These are phyloP conservation scores for Rhynchosporium secalis DNA, from an alignment of 2,329 filamentous ascomycete genomes.

Conservation along the genomic window DNA sequence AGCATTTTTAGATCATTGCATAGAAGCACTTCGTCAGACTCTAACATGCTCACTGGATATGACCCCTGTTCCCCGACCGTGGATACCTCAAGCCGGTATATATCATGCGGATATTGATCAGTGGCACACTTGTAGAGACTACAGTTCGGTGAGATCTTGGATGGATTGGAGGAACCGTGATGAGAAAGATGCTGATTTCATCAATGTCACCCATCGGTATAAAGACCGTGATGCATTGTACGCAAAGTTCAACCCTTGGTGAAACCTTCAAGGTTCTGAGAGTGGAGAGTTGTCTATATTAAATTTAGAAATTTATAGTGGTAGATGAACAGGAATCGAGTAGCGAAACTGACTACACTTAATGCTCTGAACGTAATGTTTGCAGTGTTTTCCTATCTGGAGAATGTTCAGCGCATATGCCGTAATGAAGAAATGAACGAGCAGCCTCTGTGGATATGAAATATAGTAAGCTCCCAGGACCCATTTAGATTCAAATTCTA, in stretches of 20 bases:
- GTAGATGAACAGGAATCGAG: background rate
- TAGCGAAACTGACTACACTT: background rate
- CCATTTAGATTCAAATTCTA: no score
- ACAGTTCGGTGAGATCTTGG: slow-evolving; percentile 13
- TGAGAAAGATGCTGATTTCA: slow-evolving; percentile 13
- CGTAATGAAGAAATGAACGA: no score
- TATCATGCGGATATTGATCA: slow-evolving; percentile 15
- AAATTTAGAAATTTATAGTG: background rate
- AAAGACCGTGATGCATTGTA: slow-evolving; percentile 12
- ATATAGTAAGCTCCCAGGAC: no score
- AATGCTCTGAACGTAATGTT: background rate
- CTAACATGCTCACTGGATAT: slow-evolving; percentile 12
- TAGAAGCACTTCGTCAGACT: slow-evolving; percentile 15
- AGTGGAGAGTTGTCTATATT: background rate
- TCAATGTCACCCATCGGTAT: slow-evolving; percentile 13
- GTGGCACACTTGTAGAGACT: slow-evolving; percentile 14
- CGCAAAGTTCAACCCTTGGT: slow-evolving; percentile 15
- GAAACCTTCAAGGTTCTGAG: background rate
- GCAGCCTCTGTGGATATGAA: no score
- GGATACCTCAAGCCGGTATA: slow-evolving; percentile 13
- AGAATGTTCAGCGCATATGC: no score
- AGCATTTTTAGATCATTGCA: slow-evolving; percentile 12
- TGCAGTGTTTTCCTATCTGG: no score
- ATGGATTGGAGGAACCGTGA: slow-evolving; percentile 16
- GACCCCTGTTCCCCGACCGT: slow-evolving; percentile 9